Conservation (phyloP, 257 asterid genomes). For the Rehmannia glutinosa region DNA sequence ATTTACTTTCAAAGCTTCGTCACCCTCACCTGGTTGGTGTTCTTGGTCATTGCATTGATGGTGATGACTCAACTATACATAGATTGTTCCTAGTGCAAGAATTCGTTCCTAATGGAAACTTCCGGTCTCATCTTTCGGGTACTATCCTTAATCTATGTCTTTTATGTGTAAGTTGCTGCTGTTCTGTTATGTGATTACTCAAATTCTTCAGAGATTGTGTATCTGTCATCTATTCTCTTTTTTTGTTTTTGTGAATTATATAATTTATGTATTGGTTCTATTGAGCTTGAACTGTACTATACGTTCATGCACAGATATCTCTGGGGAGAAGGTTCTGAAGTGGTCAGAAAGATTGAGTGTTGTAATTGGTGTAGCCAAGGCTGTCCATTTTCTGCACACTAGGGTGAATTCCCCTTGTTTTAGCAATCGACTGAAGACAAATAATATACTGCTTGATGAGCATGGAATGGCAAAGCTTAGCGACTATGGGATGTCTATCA, state of each 20-base stretch:
- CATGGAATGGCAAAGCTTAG: slow-evolving; percentile 84
- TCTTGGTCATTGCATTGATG: slow-evolving; percentile 84
- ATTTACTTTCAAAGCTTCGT: slow-evolving; percentile 81
- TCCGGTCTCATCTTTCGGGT: slow-evolving; percentile 83
- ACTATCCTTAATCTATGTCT: slow-evolving; percentile 8
- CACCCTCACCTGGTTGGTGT: slow-evolving; percentile 80
- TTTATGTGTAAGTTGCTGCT: not conserved
- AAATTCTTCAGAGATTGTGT: no score
- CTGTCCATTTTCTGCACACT: slow-evolving; percentile 90
- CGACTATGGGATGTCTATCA: slow-evolving; percentile 89
- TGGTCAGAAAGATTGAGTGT: slow-evolving; percentile 90
- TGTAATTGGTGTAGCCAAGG: slow-evolving; percentile 81
- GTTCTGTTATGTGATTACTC: not conserved
- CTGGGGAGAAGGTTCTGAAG: slow-evolving; percentile 59
- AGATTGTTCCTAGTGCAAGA: slow-evolving; percentile 82
- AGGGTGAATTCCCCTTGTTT: slow-evolving; percentile 81
- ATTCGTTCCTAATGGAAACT: slow-evolving; percentile 72
- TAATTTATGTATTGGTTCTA: not conserved
- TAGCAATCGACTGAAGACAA: slow-evolving; percentile 64
- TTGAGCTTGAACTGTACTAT: slow-evolving; percentile 16
- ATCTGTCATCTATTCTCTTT: no score
- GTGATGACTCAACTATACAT: slow-evolving; percentile 56
- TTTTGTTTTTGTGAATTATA: no score
- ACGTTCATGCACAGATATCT: slow-evolving; percentile 43
- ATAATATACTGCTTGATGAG: slow-evolving; percentile 76